phyloP scores from a whole-genome alignment of 176 grass and related monocot genomes.

The Olyra latifolia region DNA sequence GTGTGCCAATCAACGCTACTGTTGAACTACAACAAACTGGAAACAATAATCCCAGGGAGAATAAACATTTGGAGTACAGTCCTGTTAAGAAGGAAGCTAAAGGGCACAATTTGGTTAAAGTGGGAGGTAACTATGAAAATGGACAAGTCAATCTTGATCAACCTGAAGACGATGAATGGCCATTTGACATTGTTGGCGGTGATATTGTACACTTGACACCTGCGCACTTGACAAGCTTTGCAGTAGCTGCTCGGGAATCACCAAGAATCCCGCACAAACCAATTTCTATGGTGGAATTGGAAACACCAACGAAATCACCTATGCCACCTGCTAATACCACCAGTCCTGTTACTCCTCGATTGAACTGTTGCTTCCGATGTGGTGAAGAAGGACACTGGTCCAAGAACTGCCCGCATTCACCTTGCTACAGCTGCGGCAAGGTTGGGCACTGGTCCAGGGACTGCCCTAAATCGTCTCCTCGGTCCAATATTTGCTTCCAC shows the following conservation, averaged over 20 bases:
- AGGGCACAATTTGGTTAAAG: background rate
- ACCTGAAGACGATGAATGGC: slow-evolving; percentile 16
- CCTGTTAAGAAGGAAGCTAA: background rate
- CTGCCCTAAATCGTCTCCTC: background rate
- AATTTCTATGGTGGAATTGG: background rate
- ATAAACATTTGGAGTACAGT: background rate
- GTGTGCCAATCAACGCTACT: background rate
- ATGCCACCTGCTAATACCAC: background rate
- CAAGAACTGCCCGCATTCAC: background rate
- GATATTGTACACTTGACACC: background rate
- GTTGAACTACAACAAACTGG: background rate
- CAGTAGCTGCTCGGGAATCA: background rate
- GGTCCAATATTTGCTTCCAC: background rate
- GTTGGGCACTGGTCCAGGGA: slow-evolving; percentile 9
- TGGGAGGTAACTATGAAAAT: background rate
- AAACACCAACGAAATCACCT: slow-evolving; percentile 17
- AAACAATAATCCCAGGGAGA: background rate
- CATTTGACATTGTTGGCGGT: slow-evolving; percentile 12
- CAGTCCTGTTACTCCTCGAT: background rate
- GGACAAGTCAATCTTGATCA: background rate
- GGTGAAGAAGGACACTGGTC: slow-evolving; percentile 26
- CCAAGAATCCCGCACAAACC: background rate
- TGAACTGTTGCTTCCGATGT: slow-evolving; percentile 4
- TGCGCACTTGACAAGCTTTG: background rate
- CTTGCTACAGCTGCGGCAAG: slow-evolving; percentile 27